Evolutionary conservation across 2,329 filamentous ascomycete genomes (phyloP), one percentile per base, ranked within the genome.

Genomic region (Diaporthe citri): DNA sequence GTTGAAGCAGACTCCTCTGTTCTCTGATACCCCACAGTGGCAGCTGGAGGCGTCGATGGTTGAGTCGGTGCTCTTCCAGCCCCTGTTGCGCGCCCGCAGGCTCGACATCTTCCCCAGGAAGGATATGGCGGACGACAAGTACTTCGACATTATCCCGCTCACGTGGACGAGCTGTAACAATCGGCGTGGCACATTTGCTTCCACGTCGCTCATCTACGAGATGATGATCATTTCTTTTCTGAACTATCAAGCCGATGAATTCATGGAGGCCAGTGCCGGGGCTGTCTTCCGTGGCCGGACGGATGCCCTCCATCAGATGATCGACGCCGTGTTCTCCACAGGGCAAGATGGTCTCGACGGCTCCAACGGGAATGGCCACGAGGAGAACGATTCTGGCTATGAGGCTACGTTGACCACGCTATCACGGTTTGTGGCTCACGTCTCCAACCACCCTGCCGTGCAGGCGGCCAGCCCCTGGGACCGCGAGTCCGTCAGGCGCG

Each of bases 231-330:
- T 60, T 20, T 60, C 57, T 9, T 36, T 60, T n/a, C 34, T 60
- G 34, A 34, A 60, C 25, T 60, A 60, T 12, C 57, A 60, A 22
- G 57, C 57, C 22, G 57, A 60, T 22, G 57, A 60, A 25, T 60
- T 60, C 36, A 60, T 60, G 57, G 57, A 60, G 36, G 57, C 36
- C 56, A 59, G 56, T 59, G 20, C 31, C 34, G n/a, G 56, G 56
- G 3, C 7, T 59, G 20, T 22, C 34, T 59, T 22, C 20, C 56
- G 31, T 59, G 2, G 56, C 39, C 31, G 28, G n/a, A 5, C 56
- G 39, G 20, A 59, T 31, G 31, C 31, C 31, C 31, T 59, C 31
- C 56, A 59, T 10, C 22, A 28, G 51, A n/a, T 55, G 31, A 28
- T 55, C 25, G 51, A 12, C n/a, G 12, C 51, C 51, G 25, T 55